Percentiles rank a stretch among this genome's conserved stretches.
phyloP scores from a whole-genome alignment of 2,329 filamentous ascomycete genomes.

The Malbranchea zuffiana region DNA sequence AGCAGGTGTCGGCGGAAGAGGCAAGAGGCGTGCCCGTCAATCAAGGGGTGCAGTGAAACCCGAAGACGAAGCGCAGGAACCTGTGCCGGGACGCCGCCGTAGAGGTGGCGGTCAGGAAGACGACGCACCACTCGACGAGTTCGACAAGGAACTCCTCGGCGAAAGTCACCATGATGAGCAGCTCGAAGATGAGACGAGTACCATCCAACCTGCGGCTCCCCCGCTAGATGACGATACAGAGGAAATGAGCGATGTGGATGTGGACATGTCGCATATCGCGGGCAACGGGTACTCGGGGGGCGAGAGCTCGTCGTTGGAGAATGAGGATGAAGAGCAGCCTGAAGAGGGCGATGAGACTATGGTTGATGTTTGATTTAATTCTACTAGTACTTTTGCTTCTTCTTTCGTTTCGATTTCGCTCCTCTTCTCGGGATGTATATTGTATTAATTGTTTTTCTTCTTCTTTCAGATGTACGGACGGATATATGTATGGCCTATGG shows the following conservation, averaged over 20 bases:
- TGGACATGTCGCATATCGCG: constrained; percentile 7
- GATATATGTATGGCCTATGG: too few relatives aligned
- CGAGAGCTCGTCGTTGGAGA: constrained; percentile 4
- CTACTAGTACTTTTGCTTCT: neutral
- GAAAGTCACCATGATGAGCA: constrained; percentile 8
- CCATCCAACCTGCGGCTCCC: neutral
- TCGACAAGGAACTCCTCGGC: constrained; percentile 9
- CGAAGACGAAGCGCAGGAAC: neutral
- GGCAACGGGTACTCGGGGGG: constrained; percentile 2
- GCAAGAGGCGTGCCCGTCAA: neutral
- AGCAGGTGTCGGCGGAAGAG: neutral
- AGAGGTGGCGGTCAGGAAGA: neutral
- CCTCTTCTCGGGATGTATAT: too few relatives aligned
- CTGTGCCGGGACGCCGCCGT: neutral
- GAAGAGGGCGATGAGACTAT: constrained; percentile 11
- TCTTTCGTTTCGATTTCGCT: too few relatives aligned
- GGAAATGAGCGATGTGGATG: constrained; percentile 11
- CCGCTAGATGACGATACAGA: constrained; percentile 10
- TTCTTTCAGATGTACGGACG: too few relatives aligned
- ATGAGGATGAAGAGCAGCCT: constrained; percentile 4
- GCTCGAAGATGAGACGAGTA: neutral
- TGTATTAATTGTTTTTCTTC: too few relatives aligned
- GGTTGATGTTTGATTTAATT: constrained; percentile 9
- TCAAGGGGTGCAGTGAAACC: constrained; percentile 3
- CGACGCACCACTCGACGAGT: constrained; percentile 4